phyloP scores from a whole-genome alignment of 345 rosid genomes.

The Brassica rapa region DNA sequence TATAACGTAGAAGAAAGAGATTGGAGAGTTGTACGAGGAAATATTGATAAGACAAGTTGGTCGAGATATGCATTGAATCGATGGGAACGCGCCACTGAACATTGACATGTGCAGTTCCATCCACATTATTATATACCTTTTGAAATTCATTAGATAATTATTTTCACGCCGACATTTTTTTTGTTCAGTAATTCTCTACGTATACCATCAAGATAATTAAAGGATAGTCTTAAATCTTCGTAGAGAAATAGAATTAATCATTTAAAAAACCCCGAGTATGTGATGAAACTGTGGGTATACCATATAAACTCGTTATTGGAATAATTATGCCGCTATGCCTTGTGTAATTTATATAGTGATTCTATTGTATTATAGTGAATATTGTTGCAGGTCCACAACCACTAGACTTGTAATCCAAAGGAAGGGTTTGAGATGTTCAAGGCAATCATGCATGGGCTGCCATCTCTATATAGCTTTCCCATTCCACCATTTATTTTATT shows the following conservation, averaged over 20 bases:
- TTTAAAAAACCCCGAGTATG: background rate
- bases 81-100: conserved; percentile 35
- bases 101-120: conserved; percentile 31
- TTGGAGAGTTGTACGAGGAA: conserved; percentile 41
- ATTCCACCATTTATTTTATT: background rate
- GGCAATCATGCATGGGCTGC: conserved; percentile 44
- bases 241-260: background rate
- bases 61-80: conserved; percentile 41
- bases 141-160: background rate
- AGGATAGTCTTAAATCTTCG: background rate
- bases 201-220: background rate
- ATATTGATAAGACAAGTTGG: conserved; percentile 39
- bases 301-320: conserved; percentile 30
- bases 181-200: background rate
- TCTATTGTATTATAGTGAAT: background rate
- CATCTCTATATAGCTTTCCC: conserved; percentile 25
- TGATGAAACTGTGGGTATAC: conserved; percentile 36
- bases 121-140: conserved; percentile 15
- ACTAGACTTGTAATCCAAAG: conserved; percentile 38
- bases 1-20: conserved; percentile 29
- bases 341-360: conserved; percentile 12
- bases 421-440: conserved; percentile 36
- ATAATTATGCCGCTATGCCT: conserved; percentile 29
- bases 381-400: conserved; percentile 35
- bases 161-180: background rate